Evolutionary conservation across 768 basidiomycete genomes (phyloP), one percentile per base, ranked within the genome.

Genomic region (Lepiota venenata): DNA sequence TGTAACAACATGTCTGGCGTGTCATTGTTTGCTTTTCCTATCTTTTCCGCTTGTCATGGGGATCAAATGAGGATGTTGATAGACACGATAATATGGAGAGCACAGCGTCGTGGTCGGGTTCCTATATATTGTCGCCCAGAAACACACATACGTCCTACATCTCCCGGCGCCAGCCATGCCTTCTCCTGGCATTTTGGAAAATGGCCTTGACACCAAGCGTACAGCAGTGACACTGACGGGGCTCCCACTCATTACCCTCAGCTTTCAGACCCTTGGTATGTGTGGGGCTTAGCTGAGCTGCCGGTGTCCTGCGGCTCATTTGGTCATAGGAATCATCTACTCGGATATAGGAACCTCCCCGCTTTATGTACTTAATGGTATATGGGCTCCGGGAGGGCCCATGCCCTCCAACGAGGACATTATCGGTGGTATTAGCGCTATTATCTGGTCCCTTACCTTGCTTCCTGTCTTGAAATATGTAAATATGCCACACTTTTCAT

Each of bases 391-490:
- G 1, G 50, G 60, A 3, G 79, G 78, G 0, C 71, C 74, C 10
- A 63, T 71, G 0, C 85, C 85, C 0, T 66, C 76, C 0, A 60
- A 70, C 50, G 85, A 88, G 56, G 85, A 87, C 61, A 66, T 86
- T 14, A 78, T 88, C 48, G 85, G 85, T 0, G 80, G 78, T 4
- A 59, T 87, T 44, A 81, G 78, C 54, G 82, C 83, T 20, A 85
- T 87, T 52, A 61, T 87, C 37, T 87, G 85, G 85, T 66, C 84
- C 1, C 63, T 88, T 32, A 82, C 82, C 0, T 68, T 87, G 22
- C 60, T 86, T 16, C 84, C 85, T 0, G 63, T 86, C 45, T 38
- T 82, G 25, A 87, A 86, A 84, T 87, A 87, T 61, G 84, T 80
- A 58, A 18, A 18, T 43, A 29, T 8, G 10, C 20, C 18, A 10